Conservation (phyloP, 1,284 basidiomycete genomes). For the Trametes hirsuta region DNA sequence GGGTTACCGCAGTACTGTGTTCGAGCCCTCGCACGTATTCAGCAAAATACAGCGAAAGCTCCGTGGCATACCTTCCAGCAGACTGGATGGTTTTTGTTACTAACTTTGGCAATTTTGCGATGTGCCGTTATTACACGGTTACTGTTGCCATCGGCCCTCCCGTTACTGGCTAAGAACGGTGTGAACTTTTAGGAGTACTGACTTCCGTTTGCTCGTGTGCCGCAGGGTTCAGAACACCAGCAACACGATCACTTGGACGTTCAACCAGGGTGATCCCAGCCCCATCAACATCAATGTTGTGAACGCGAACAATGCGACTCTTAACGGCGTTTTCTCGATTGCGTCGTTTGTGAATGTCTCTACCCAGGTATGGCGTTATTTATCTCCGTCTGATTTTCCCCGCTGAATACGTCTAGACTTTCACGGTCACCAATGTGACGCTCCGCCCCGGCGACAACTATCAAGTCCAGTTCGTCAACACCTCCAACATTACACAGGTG, state of each 20-base stretch:
- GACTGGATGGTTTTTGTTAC: too few species aligned
- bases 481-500: slow-evolving; percentile 42
- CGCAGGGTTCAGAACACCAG: slow-evolving; percentile 41
- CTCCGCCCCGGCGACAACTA: slow-evolving; percentile 40
- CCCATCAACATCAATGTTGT: slow-evolving; percentile 39
- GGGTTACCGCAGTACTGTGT: too few species aligned
- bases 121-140: too few species aligned
- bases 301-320: slow-evolving; percentile 37
- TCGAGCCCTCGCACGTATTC: not conserved
- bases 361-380: slow-evolving; percentile 25
- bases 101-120: too few species aligned
- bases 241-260: slow-evolving; percentile 43
- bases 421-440: slow-evolving; percentile 42
- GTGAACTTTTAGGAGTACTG: not conserved
- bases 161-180: too few species aligned
- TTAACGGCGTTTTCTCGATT: slow-evolving; percentile 44
- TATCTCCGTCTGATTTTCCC: not conserved
- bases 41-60: too few species aligned
- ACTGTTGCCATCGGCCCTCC: too few species aligned
- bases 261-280: slow-evolving; percentile 37
- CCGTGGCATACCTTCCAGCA: too few species aligned
- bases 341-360: slow-evolving; percentile 38
- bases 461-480: slow-evolving; percentile 48
- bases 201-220: not conserved
- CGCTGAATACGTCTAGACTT: slow-evolving; percentile 14